Base-by-base conservation (phyloP, 2,329 filamentous ascomycete genomes). In the Sclerotinia borealis region DNA sequence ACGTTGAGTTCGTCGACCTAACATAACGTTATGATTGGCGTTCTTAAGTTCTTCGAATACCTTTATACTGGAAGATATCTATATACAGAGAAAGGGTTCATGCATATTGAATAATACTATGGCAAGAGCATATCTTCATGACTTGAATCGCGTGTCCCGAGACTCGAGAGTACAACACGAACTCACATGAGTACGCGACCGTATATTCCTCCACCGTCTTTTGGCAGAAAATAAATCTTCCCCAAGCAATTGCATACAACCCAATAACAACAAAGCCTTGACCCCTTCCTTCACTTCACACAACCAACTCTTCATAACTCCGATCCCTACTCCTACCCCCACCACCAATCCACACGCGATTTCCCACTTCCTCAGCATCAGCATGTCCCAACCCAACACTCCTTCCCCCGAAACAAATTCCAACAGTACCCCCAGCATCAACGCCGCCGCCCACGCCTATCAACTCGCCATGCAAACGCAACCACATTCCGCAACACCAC, bases 361-460 rank as follows among this genome's bases (percentile, higher is more conserved):
- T 27, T 45, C 52, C 39, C 22, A 50, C 25, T 34, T 51, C n/a
- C n/a, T n/a, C n/a, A n/a, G n/a, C n/a, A n/a, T 47, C 36, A 63
- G 22, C 54, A 71, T 71, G 69, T 67, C 69, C 11, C 60, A 69
- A 65, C 41, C 65, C 34, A 65, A 64, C 43, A 63, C 64, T 7
- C 59, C 59, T 17, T 52, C 51, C 19, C 59, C 64, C 29, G 56
- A 67, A 22, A 45, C 39, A n/a, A 56, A 49, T 27, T 25, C 25
- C 22, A 47, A 65, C 39, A 43, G 54, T 65, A 59, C 63, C 55
- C 25, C 67, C 9, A 69, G 65, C 50, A 70, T 70, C 49, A 68
- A 63, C 43, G 69, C 70, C 49, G 64, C 71, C 43, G 69, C 71
- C 10, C 66, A 71, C 36, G 67, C 68, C 41, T 73, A 71, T 52